Base-by-base conservation (phyloP, 2,329 filamentous ascomycete genomes). In the Stachybotrys echinatus region DNA sequence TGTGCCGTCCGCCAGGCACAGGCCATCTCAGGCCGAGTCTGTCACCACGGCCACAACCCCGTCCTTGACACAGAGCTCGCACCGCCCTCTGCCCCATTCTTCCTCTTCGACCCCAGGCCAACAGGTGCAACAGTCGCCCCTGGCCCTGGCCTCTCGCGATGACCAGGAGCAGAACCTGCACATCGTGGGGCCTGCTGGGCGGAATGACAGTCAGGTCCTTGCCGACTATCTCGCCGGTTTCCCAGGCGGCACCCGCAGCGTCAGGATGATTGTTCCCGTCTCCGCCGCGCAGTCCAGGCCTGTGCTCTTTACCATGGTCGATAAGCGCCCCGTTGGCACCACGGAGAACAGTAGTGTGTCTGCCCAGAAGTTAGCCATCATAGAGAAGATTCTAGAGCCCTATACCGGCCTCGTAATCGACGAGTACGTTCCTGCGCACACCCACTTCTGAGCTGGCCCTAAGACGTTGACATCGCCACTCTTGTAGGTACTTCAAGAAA, bases 311-410 rank as follows among this genome's bases (percentile, higher is more conserved):
- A 76, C 72, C 2, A 69, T 65, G 27, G 73, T 77, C 2, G 70
- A 69, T 23, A 74, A 71, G 53, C 67, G 71, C 2, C 76, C 75
- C 2, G 52, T 78, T 4, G 74, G 74, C 0, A 54, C 74, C 5
- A 55, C 65, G 2, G 54, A 65, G n/a, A 64, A 66, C 42, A 62
- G 63, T 22, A 72, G 66, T 31, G 64, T 62, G 3, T 66, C 74
- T 0, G 68, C 69, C 1, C 63, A 70, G 37, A 82, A 78, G 53
- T 73, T 79, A 31, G 74, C 80, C 49, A 73, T 79, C 21, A 73
- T 83, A 45, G 81, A 82, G 55, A 80, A 81, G 55, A 73, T 85
- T 20, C 64, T 85, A 0, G 80, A 80, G 22, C 79, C 80, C 2
- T 76, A 75, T 49, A 65, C 69, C 19, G 67, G 72, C 21, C 73